Evolutionary conservation across 306 rosid species (phyloP).

Genomic region (Geum urbanum): DNA sequence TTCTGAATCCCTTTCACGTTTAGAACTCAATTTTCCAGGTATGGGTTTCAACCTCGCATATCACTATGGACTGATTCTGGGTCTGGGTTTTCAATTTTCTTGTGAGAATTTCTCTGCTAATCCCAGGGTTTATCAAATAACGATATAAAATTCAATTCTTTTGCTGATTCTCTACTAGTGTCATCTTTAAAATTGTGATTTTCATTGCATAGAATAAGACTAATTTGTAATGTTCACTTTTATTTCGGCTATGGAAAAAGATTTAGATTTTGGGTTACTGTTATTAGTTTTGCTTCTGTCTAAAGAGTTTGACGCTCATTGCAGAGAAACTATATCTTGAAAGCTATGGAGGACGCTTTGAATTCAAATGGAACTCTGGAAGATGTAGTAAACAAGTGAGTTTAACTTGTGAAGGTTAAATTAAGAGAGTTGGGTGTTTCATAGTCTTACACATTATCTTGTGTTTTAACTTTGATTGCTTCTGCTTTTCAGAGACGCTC

Average conservation of each 20-base stretch:
- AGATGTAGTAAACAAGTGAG: constrained; percentile 6
- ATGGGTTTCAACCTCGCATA: not conserved
- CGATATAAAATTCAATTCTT: not conserved
- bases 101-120: not conserved
- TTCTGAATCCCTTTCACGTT: not conserved
- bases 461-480: not conserved
- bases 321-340: not conserved
- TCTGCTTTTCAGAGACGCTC: constrained; percentile 44
- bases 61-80: not conserved
- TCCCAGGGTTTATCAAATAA: not conserved
- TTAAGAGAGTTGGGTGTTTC: not conserved
- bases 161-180: not conserved
- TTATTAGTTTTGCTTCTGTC: not conserved
- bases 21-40: not conserved
- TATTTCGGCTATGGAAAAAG: not conserved
- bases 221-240: not conserved
- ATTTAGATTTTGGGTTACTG: not conserved
- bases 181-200: not conserved
- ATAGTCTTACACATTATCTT: not conserved
- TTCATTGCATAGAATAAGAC: not conserved
- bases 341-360: not conserved
- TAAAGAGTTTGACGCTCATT: not conserved
- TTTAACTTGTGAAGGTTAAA: not conserved
- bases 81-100: not conserved
- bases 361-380: not conserved